These are phyloP conservation scores for Cladophialophora exuberans DNA, from an alignment of 2,329 filamentous ascomycete species.

Conservation along the genomic window DNA sequence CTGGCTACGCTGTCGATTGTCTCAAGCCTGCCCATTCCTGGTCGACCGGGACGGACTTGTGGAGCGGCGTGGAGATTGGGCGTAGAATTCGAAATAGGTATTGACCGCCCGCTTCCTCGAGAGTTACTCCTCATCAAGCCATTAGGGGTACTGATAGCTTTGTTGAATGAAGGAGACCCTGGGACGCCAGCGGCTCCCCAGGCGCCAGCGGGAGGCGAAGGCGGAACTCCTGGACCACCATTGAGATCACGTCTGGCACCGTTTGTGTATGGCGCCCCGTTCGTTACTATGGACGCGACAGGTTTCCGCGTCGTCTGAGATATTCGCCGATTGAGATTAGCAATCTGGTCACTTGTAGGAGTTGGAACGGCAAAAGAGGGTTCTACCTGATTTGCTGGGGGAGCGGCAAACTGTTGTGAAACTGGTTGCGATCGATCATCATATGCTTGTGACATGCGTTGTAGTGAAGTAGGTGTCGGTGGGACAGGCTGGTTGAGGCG, in stretches of 20 bases:
- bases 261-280: conserved; percentile 4
- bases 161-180: conserved; percentile 28
- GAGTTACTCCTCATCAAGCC: conserved; percentile 28
- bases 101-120: conserved; percentile 25
- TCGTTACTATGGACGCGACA: conserved; percentile 11
- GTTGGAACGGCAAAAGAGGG: conserved; percentile 10
- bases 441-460: conserved; percentile 11
- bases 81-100: conserved; percentile 28
- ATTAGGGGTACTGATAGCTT: conserved; percentile 24
- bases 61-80: conserved; percentile 27
- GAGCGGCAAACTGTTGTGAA: background rate
- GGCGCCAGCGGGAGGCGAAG: conserved; percentile 25
- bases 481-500: conserved; percentile 39
- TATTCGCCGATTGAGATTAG: conserved; percentile 26
- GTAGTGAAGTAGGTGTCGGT: conserved; percentile 29
- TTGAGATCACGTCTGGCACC: conserved; percentile 11
- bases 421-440: background rate
- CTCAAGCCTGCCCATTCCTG: conserved; percentile 27
- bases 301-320: conserved; percentile 19
- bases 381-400: background rate
- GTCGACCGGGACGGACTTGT: conserved; percentile 17
- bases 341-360: conserved; percentile 29
- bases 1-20: conserved; percentile 30
- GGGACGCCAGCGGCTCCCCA: conserved; percentile 29
- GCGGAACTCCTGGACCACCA: conserved; percentile 10